Evolutionary conservation across 2,329 filamentous ascomycete genomes (phyloP), one percentile per base, ranked within the genome.

Genomic region (Hypoxylon sp.): DNA sequence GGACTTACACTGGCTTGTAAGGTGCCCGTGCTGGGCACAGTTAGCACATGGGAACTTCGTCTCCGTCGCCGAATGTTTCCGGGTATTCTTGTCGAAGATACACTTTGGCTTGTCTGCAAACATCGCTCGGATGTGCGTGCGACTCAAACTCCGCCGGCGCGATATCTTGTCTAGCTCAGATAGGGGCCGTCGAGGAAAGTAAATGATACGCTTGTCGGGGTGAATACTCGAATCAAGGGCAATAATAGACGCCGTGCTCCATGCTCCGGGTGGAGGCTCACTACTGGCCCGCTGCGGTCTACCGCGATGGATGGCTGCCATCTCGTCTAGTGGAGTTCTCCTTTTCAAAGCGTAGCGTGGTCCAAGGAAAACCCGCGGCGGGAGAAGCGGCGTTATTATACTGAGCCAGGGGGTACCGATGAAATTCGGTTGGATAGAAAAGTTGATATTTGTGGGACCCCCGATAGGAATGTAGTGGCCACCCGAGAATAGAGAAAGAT

Each of bases 361-460:
- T 10, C 37, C 8, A 32, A 30, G 17, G 13, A 34, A 34, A 34
- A 13, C 11, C 20, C 30, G 28, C 19, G 44, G n/a, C 10, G 6
- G 28, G 4, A 34, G 26, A 11, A 15, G 41, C 6, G 26, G 34
- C 10, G 30, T 44, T 5, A 47, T 15, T 5, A 54, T 2, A 10
- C 13, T 41, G 7, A 59, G 22, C 53, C 51, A 52, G 17, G 47
- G 24, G 2, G n/a, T 19, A 13, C 43, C 52, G n/a, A 66, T 10
- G 49, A 72, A 68, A 30, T 37, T 64, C 13, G 68, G 57, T 19
- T 65, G 62, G 13, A 70, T 55, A 19, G 47, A 64, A n/a, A 72
- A 56, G 7, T 47, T 51, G 8, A 58, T 41, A 13, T 62, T 52
- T 82, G 74, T 79, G 79, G 85, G 55, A 79, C 76, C 4, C 81